Base-by-base conservation (phyloP, 345 rosid genomes). In the Eucalyptus tenuipes region DNA sequence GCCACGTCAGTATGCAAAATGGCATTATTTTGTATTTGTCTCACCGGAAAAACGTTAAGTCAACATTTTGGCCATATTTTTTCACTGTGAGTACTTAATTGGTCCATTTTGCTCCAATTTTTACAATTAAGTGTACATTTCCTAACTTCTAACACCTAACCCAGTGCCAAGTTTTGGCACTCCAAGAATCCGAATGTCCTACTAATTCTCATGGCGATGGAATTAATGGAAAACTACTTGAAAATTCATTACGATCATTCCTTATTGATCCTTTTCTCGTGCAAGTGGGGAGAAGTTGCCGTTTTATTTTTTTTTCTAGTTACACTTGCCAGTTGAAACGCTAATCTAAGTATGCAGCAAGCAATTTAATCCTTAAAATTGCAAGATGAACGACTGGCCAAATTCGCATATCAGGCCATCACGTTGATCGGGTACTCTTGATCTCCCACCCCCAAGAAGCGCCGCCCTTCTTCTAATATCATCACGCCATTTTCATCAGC, bases 391-490 rank as follows among this genome's bases (percentile, higher is more conserved):
- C 45, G 5, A 10, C 82, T 2, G 10, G 27, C 47, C 7, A 37
- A 40, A 37, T 40, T 11, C 13, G 5, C 47, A 27, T 14, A 80
- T 93, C 92, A 96, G 80, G 92, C 31, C 49, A 57, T 71, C 33
- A 97, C 89, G 7, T 90, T 89, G 71, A 97, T 89, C 4, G 94
- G 94, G 88, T 92, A 92, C 87, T 96, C 93, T 89, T 93, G 91
- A 64, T 95, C 94, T 68, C 98, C 99, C 84, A 96, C 95, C 66
- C 92, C 87, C 92, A 97, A 92, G 95, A 93, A 91, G 80, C 93
- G 95, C 50, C 90, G 88, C 64, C 99, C 99, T 92, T 93, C 94
- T 92, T 96, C 98, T 61, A 96, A 88, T 81, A 95, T 93, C 96
- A 94, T 94, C 33, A 88, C 33, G 87, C 98, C 99, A 79, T 91